phyloP scores from a whole-genome alignment of 805 yeast genomes.

The Candida anglica region DNA sequence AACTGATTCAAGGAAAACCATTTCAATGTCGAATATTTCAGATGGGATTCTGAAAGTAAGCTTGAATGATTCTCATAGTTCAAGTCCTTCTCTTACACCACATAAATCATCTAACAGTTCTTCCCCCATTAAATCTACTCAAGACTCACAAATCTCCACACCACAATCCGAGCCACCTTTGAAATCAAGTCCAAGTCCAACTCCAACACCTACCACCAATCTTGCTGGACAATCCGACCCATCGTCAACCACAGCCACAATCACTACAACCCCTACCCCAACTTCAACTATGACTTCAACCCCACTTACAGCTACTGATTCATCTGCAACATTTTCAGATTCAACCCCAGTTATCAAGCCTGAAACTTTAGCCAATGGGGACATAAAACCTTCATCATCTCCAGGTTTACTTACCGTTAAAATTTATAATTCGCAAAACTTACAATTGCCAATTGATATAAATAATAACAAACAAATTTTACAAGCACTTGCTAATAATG shows the following conservation, averaged over 20 bases:
- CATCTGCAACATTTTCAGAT: background rate
- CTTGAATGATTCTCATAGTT: conserved; percentile 1
- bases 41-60: conserved; percentile 18
- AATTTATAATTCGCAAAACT: conserved; percentile 64
- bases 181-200: background rate
- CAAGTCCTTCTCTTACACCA: background rate
- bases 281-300: conserved; percentile 6
- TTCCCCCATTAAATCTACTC: background rate
- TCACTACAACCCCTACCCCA: background rate
- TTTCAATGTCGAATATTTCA: conserved; percentile 16
- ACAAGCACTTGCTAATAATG: conserved; percentile 59
- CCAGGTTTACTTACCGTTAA: conserved; percentile 80
- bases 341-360: background rate
- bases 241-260: background rate
- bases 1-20: conserved; percentile 22
- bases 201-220: no score
- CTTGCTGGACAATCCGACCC: conserved; percentile 4
- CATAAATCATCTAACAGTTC: conserved; percentile 2
- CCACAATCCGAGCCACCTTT: background rate
- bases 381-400: conserved; percentile 11
- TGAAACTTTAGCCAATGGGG: no score
- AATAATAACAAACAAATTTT: conserved; percentile 61
- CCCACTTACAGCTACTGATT: background rate
- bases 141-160: background rate
- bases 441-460: conserved; percentile 67